These are phyloP conservation scores for Asterophora lycoperdoides DNA, from an alignment of 768 basidiomycete species.

Conservation along the genomic window DNA sequence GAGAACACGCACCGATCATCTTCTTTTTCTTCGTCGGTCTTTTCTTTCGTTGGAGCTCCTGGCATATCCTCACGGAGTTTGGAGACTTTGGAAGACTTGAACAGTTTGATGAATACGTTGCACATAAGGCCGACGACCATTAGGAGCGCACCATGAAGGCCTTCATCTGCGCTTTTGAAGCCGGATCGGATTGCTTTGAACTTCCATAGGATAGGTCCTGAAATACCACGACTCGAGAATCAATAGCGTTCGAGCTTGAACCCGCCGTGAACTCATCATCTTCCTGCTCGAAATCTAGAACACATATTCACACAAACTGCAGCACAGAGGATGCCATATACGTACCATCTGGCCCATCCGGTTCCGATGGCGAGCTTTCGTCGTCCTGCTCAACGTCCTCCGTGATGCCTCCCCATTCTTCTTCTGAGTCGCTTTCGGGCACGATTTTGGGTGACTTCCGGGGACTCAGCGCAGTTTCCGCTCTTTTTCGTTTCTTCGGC, in stretches of 20 bases:
- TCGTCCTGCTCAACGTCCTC: slow-evolving; percentile 5
- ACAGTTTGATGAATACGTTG: slow-evolving; percentile 22
- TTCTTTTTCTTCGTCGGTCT: slow-evolving; percentile 39
- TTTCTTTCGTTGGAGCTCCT: slow-evolving; percentile 17
- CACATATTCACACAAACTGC: background rate
- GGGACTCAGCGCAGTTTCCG: slow-evolving; percentile 13
- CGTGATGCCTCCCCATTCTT: slow-evolving; percentile 40
- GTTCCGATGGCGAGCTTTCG: slow-evolving; percentile 11
- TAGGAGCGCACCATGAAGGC: slow-evolving; percentile 66
- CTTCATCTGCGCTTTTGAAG: slow-evolving; percentile 45
- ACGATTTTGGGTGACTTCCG: slow-evolving; percentile 7
- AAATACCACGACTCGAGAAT: slow-evolving; percentile 57
- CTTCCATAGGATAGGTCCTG: slow-evolving; percentile 23
- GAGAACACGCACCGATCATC: slow-evolving; percentile 46
- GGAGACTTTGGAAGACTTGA: slow-evolving; percentile 69
- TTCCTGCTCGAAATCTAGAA: slow-evolving; percentile 36
- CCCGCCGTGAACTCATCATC: slow-evolving; percentile 41
- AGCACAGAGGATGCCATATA: background rate
- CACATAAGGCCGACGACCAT: background rate
- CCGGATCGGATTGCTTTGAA: slow-evolving; percentile 16
- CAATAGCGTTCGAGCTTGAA: slow-evolving; percentile 20
- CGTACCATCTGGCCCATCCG: slow-evolving; percentile 14
- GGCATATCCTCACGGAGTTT: slow-evolving; percentile 43
- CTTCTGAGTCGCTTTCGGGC: slow-evolving; percentile 21
- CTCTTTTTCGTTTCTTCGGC: slow-evolving; percentile 22